Evolutionary conservation across 139 green algal genomes (phyloP).

Genomic region (Chlorella sorokiniana): DNA sequence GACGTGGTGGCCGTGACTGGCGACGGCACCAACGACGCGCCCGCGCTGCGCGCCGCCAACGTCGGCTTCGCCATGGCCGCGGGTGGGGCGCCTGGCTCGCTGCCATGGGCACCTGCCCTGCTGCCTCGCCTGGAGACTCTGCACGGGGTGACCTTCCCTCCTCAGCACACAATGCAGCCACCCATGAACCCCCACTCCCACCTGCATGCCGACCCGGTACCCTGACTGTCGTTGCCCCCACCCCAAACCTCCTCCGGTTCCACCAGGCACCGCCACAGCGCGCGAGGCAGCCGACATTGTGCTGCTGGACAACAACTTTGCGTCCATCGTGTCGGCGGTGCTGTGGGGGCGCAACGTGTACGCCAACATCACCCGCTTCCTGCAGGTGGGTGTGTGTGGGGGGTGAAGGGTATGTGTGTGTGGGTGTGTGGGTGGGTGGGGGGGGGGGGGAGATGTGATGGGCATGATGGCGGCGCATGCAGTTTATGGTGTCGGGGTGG

Average conservation of each 20-base stretch:
- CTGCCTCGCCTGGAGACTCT: not conserved
- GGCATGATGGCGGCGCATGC: too few species aligned
- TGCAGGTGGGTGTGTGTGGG: constrained; percentile 58
- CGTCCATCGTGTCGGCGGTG: constrained; percentile 78
- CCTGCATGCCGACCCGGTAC: not conserved
- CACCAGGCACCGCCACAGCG: constrained; percentile 77
- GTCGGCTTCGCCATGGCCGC: constrained; percentile 88
- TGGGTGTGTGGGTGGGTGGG: not conserved
- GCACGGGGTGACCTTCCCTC: too few species aligned
- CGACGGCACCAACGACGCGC: constrained; percentile 93
- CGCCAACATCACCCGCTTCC: constrained; percentile 80
- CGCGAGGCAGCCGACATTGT: constrained; percentile 91
- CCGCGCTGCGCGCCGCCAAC: constrained; percentile 80
- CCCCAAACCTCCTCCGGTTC: not conserved
- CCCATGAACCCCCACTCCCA: not conserved
- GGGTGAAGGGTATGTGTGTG: not conserved
- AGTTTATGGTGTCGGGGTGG: too few species aligned
- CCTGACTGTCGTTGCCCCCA: not conserved
- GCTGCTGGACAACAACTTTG: constrained; percentile 91
- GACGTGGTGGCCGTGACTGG: constrained; percentile 67
- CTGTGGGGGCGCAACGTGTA: constrained; percentile 92
- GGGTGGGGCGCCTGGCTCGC: not conserved
- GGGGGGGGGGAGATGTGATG: too few species aligned
- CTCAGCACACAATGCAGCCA: not conserved
- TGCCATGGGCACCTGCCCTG: not conserved